Evolutionary conservation across 805 yeast species (phyloP).

Genomic region (Saccharomycopsis babjevae): DNA sequence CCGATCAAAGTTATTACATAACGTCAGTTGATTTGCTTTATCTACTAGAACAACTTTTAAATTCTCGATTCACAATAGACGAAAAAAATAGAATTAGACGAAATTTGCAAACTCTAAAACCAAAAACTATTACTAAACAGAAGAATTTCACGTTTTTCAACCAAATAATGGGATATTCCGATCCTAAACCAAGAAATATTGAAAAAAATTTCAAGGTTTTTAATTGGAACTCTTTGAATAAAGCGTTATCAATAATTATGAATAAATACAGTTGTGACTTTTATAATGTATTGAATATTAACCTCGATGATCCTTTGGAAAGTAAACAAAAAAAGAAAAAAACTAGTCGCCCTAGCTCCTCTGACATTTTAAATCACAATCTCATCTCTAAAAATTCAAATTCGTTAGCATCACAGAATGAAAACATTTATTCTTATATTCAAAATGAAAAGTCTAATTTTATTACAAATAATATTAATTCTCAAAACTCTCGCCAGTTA

Average conservation of each 20-base stretch:
- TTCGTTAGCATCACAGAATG: not conserved
- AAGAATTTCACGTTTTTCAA: constrained; percentile 27
- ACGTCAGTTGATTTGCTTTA: constrained; percentile 58
- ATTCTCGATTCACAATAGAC: constrained; percentile 46
- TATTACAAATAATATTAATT: not conserved
- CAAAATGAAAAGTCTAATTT: not conserved
- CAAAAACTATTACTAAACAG: constrained; percentile 46
- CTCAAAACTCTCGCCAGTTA: not conserved
- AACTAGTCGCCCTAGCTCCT: not conserved
- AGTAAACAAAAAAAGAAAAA: not conserved
- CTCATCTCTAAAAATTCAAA: not conserved
- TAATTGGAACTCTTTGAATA: constrained; percentile 42
- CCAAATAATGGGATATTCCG: constrained; percentile 48
- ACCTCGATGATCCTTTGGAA: not conserved
- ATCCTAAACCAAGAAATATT: constrained; percentile 59
- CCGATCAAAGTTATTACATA: constrained; percentile 31
- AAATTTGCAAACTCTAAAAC: constrained; percentile 53
- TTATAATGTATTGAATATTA: not conserved
- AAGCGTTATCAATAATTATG: constrained; percentile 47
- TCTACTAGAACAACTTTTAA: constrained; percentile 40
- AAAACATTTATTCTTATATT: not conserved
- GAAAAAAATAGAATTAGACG: constrained; percentile 63
- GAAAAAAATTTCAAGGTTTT: constrained; percentile 65
- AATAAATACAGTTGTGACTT: constrained; percentile 35
- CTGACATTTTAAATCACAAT: not conserved